Evolutionary conservation across 2,329 filamentous ascomycete species (phyloP).

Genomic region (Talaromyces sp.): DNA sequence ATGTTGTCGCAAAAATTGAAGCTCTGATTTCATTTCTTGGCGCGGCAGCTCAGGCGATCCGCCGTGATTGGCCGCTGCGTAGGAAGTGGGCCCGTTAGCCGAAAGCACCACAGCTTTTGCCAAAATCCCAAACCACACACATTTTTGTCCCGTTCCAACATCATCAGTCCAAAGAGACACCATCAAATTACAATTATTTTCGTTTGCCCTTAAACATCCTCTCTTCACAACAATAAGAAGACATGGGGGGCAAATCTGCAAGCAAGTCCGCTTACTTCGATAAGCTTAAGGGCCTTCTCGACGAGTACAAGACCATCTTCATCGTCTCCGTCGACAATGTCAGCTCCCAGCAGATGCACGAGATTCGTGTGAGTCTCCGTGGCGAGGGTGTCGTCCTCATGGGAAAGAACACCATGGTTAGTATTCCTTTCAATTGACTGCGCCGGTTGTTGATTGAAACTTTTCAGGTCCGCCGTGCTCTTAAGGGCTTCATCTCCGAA

Average conservation of each 20-base stretch:
- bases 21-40: conserved; percentile 13
- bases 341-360: conserved; percentile 99
- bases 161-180: conserved; percentile 28
- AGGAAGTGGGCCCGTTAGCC: conserved; percentile 31
- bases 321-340: conserved; percentile 99
- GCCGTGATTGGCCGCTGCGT: conserved; percentile 11
- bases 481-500: conserved; percentile 89
- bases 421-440: background rate
- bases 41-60: background rate
- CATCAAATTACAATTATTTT: conserved; percentile 24
- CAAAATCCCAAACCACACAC: conserved; percentile 20
- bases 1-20: background rate
- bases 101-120: conserved; percentile 36
- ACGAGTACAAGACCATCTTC: conserved; percentile 97
- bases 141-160: conserved; percentile 19
- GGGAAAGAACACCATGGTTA: conserved; percentile 99
- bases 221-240: conserved; percentile 86
- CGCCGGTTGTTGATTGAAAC: conserved; percentile 14
- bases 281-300: conserved; percentile 96
- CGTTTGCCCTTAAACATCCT: conserved; percentile 98
- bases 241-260: conserved; percentile 95
- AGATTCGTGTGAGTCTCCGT: conserved; percentile 91
- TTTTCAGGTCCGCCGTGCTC: conserved; percentile 80
- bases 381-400: conserved; percentile 93
- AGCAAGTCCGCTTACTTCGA: conserved; percentile 99